Percentiles rank a stretch among this genome's conserved stretches.
These are phyloP conservation scores for Pezicula carpinea DNA, from an alignment of 2,329 filamentous ascomycete species.

Conservation along the genomic window DNA sequence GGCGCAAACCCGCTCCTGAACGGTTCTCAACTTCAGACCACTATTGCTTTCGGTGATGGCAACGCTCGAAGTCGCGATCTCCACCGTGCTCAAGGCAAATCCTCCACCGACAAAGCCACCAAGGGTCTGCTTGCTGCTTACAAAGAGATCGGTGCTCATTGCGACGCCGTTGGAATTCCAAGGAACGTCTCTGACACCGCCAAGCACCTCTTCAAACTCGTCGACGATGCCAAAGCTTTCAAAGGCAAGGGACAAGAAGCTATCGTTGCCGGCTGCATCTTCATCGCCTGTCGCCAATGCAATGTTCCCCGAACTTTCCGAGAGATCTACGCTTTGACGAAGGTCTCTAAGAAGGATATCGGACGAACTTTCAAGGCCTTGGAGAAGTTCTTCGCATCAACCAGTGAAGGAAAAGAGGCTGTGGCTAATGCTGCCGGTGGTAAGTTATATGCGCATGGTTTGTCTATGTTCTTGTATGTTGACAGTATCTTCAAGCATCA, in stretches of 20 bases:
- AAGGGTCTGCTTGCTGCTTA: constrained; percentile 77
- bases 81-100: constrained; percentile 78
- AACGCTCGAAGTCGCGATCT: constrained; percentile 68
- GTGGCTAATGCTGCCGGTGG: constrained; percentile 48
- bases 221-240: constrained; percentile 88
- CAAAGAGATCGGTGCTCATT: constrained; percentile 82
- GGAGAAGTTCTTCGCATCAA: constrained; percentile 78
- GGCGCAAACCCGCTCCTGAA: constrained; percentile 85
- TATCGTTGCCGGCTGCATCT: constrained; percentile 93
- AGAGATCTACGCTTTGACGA: constrained; percentile 90
- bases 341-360: constrained; percentile 95
- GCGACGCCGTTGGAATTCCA: constrained; percentile 78
- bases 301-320: constrained; percentile 84
- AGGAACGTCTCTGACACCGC: constrained; percentile 81
- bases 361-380: constrained; percentile 91
- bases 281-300: constrained; percentile 92
- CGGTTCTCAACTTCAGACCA: constrained; percentile 83
- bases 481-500: constrained; percentile 24
- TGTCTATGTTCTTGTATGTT: constrained; percentile 22
- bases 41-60: constrained; percentile 77
- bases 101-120: constrained; percentile 75
- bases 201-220: constrained; percentile 92
- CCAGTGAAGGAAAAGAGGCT: constrained; percentile 54
- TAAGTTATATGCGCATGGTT: constrained; percentile 34
- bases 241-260: constrained; percentile 94